These are phyloP conservation scores for Lasiosphaeriaceae sp. DNA, from an alignment of 495 filamentous ascomycete genomes.

Conservation along the genomic window DNA sequence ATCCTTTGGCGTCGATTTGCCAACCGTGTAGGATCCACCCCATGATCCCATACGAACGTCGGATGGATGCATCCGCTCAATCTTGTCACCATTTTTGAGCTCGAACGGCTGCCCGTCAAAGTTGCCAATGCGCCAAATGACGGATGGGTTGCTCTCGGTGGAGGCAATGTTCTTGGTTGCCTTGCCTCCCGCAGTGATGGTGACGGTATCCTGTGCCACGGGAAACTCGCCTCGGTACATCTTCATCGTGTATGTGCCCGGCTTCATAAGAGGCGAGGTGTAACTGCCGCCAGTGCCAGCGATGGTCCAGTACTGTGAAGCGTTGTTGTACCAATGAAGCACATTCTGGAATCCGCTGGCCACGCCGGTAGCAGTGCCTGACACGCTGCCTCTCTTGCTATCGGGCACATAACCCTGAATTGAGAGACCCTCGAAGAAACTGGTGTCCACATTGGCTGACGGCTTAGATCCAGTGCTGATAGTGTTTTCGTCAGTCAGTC, in stretches of 20 bases:
- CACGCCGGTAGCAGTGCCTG: constrained; percentile 47
- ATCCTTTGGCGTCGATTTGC: constrained; percentile 38
- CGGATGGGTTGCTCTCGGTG: constrained; percentile 38
- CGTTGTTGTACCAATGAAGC: constrained; percentile 59
- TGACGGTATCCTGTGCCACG: constrained; percentile 45
- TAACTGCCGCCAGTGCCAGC: constrained; percentile 42
- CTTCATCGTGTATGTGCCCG: constrained; percentile 59
- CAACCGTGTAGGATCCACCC: constrained; percentile 52
- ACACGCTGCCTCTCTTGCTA: constrained; percentile 47
- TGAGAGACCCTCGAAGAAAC: constrained; percentile 50
- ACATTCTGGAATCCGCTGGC: constrained; percentile 48
- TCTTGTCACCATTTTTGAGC: constrained; percentile 56
- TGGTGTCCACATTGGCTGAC: constrained; percentile 44
- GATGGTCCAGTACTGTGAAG: constrained; percentile 59
- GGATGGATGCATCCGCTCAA: constrained; percentile 57
- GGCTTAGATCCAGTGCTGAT: constrained; percentile 42
- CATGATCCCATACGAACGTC: constrained; percentile 55
- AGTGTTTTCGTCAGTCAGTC: neutral
- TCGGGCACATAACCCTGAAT: constrained; percentile 52
- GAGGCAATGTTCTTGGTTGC: constrained; percentile 47
- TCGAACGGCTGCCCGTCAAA: constrained; percentile 56
- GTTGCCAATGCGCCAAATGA: constrained; percentile 56
- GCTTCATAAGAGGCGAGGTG: constrained; percentile 60
- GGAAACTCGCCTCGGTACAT: constrained; percentile 55
- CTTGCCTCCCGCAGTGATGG: constrained; percentile 43